phyloP scores from a whole-genome alignment of 1,284 basidiomycete genomes.

The Ceratobasidium sp. region DNA sequence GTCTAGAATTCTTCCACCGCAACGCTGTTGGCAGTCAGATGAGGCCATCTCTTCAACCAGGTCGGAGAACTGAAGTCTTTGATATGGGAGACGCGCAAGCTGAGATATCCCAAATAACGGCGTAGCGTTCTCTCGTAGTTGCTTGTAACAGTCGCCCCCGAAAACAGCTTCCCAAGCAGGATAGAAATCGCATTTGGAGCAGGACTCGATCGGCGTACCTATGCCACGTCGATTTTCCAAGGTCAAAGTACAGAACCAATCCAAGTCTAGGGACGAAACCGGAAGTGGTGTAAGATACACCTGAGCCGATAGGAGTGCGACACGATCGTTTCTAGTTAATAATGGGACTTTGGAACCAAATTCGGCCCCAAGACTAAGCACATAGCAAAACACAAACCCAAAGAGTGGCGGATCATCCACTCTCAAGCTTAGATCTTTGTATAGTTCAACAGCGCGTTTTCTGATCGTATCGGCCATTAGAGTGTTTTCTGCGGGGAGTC shows the following conservation, averaged over 20 bases:
- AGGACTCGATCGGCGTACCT: slow-evolving; percentile 6
- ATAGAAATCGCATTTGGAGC: slow-evolving; percentile 19
- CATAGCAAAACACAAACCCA: slow-evolving; percentile 26
- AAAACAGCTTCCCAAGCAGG: slow-evolving; percentile 29
- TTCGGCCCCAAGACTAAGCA: slow-evolving; percentile 27
- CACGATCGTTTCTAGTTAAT: slow-evolving; percentile 29
- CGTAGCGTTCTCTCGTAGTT: slow-evolving; percentile 6
- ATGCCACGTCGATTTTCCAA: slow-evolving; percentile 3
- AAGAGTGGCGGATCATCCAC: slow-evolving; percentile 19
- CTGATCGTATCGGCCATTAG: neutral
- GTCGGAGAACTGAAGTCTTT: slow-evolving; percentile 19
- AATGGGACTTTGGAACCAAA: slow-evolving; percentile 15
- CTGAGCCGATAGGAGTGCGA: slow-evolving; percentile 29
- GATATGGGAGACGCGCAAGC: slow-evolving; percentile 1
- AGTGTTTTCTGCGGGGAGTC: neutral
- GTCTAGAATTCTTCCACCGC: neutral
- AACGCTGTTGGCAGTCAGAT: slow-evolving; percentile 12
- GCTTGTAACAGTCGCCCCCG: slow-evolving; percentile 9
- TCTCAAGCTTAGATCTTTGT: slow-evolving; percentile 9
- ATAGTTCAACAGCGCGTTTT: slow-evolving; percentile 21
- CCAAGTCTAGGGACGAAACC: slow-evolving; percentile 19
- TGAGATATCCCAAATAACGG: slow-evolving; percentile 28
- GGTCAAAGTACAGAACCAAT: slow-evolving; percentile 25
- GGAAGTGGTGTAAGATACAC: slow-evolving; percentile 38
- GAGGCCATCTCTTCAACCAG: neutral